Base-by-base conservation (phyloP, 495 filamentous ascomycete genomes). In the Aspergillus leporis region DNA sequence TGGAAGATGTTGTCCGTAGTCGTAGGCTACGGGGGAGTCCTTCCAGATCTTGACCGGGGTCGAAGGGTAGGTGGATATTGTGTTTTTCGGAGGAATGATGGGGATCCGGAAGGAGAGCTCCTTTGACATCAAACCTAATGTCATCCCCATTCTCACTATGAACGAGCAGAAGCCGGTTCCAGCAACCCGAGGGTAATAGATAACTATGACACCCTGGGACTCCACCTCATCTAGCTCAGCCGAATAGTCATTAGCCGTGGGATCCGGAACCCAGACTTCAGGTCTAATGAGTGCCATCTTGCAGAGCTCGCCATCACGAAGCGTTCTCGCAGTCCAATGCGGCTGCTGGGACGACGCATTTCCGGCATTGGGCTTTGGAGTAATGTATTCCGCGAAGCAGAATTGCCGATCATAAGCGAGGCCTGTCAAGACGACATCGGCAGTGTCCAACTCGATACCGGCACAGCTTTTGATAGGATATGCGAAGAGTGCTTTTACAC, bases 401-500 rank as follows among this genome's bases (percentile, higher is more conserved):
- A 92, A 96, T 62, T 90, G 85, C 1, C 93, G 87, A 70, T 98
- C 93, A 69, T 87, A 89, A 69, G 89, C 80, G 47, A 98, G 79
- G 4, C 93, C 93, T 16, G 85, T 86, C 5, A 83, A 68, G 28
- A 92, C 73, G 5, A 96, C 81, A 51, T 85, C 84, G 45, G 83
- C 85, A 52, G 78, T 65, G 53, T 82, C 74, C 52, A 97, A 67
- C 72, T 96, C 91, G 19, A 97, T 85, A 14, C 88, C 90, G 60
- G 81, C 78, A 69, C 93, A 97, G 57, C 88, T 91, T 76, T 97
- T 97, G 63, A 97, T 75, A 0, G 93, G 93, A 69, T 93, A 96
- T 41, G 91, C 87, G 77, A 88, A 92, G 40, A 97, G 81, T 49
- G 89, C 90, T 70, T 92, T 91, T 62, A 97, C 78, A 21, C 68